Evolutionary conservation across 2,329 filamentous ascomycete species (phyloP).

Genomic region (Colletotrichum limetticola): DNA sequence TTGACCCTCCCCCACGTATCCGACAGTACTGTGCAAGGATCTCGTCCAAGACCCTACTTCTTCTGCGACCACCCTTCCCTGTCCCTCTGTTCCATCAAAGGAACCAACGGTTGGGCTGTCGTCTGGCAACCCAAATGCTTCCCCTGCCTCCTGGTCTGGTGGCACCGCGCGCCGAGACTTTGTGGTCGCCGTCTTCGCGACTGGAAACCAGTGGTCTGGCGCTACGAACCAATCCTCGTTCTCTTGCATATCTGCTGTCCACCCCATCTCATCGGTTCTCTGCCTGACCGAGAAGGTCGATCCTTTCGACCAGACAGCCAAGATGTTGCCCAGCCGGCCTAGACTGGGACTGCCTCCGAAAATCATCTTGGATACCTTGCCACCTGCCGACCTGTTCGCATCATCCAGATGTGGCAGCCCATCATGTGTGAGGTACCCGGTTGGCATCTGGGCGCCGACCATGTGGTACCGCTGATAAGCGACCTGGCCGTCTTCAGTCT

Average conservation of each 20-base stretch:
- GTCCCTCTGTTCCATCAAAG: neutral
- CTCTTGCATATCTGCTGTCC: slow-evolving; percentile 24
- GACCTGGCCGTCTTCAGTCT: neutral
- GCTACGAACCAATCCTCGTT: slow-evolving; percentile 21
- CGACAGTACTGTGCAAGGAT: slow-evolving; percentile 1
- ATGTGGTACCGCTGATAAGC: slow-evolving; percentile 32
- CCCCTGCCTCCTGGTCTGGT: neutral
- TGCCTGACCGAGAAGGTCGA: slow-evolving; percentile 36
- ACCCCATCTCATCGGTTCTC: slow-evolving; percentile 25
- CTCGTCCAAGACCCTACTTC: neutral
- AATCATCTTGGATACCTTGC: slow-evolving; percentile 26
- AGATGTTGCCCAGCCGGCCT: slow-evolving; percentile 27
- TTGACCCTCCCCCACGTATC: slow-evolving; percentile 16
- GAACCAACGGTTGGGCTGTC: neutral
- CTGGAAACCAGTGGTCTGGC: neutral
- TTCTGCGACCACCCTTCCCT: neutral
- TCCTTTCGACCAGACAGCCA: slow-evolving; percentile 20
- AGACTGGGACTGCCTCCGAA: slow-evolving; percentile 18
- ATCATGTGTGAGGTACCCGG: slow-evolving; percentile 6
- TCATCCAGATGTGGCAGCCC: neutral
- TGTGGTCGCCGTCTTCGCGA: slow-evolving; percentile 3
- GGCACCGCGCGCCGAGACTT: slow-evolving; percentile 13
- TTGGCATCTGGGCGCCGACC: slow-evolving; percentile 14
- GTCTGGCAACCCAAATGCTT: neutral
- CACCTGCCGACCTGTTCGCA: slow-evolving; percentile 3